Percentiles rank a stretch among this genome's conserved stretches.
phyloP scores from a whole-genome alignment of 202 grass and related monocot species.

The Schoenoplectus triqueter region DNA sequence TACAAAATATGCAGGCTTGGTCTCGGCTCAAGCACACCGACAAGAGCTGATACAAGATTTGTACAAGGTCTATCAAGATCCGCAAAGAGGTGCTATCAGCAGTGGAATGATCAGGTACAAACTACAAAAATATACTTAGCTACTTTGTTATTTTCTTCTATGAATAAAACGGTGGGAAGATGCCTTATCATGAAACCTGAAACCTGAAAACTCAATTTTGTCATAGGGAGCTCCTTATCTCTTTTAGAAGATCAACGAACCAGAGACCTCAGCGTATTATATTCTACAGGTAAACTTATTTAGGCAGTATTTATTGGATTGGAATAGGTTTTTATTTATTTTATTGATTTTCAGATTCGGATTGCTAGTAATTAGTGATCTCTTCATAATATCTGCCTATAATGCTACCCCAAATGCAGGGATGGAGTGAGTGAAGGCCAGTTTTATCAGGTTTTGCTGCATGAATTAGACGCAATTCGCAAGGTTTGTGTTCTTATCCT shows the following conservation, averaged over 20 bases:
- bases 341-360: not conserved
- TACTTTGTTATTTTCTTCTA: not conserved
- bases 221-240: slow-evolving; percentile 74
- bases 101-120: slow-evolving; percentile 82
- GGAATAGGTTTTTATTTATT: not conserved
- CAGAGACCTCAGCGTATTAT: slow-evolving; percentile 71
- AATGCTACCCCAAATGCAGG: slow-evolving; percentile 36
- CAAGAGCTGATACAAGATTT: slow-evolving; percentile 93
- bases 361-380: not conserved
- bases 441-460: slow-evolving; percentile 84
- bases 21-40: slow-evolving; percentile 84
- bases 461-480: slow-evolving; percentile 82
- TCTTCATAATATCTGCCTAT: slow-evolving; percentile 11
- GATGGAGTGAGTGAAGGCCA: slow-evolving; percentile 95
- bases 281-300: slow-evolving; percentile 73
- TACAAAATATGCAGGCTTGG: slow-evolving; percentile 92
- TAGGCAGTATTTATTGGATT: not conserved
- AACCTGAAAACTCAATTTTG: not conserved
- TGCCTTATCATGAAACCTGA: slow-evolving; percentile 4
- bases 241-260: slow-evolving; percentile 73
- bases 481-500: slow-evolving; percentile 45
- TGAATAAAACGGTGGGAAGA: not conserved
- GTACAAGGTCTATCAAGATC: slow-evolving; percentile 75
- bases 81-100: slow-evolving; percentile 60
- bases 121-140: not conserved